A percentile compares a stretch with the other conserved stretches of the same genome.
These are phyloP conservation scores for Lanmaoa pseudosensibilis DNA, from an alignment of 768 basidiomycete genomes.

Conservation along the genomic window DNA sequence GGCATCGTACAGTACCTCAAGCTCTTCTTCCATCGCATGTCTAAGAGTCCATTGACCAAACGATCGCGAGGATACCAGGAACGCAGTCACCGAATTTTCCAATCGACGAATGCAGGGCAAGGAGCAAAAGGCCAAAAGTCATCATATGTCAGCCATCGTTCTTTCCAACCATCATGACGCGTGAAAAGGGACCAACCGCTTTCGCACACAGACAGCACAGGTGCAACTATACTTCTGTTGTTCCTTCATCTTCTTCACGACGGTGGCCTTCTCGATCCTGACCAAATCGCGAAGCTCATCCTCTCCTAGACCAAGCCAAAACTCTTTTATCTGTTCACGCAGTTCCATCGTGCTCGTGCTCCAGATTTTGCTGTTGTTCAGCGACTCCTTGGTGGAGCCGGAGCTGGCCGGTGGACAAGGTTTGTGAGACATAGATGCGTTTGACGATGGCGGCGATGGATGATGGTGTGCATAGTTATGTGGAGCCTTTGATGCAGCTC, in stretches of 20 bases:
- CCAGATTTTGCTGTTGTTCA: constrained; percentile 85
- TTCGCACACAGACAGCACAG: constrained; percentile 95
- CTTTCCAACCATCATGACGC: constrained; percentile 7
- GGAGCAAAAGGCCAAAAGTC: constrained; percentile 26
- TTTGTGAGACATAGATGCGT: constrained; percentile 34
- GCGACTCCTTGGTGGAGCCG: constrained; percentile 24
- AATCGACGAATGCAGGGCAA: constrained; percentile 18
- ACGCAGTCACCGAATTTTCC: constrained; percentile 5
- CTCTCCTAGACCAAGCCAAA: constrained; percentile 94
- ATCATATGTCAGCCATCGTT: constrained; percentile 20
- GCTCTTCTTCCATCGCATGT: constrained; percentile 98
- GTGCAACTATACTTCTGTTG: constrained; percentile 96
- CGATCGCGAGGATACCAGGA: neutral
- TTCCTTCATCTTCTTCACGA: constrained; percentile 99
- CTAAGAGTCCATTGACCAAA: constrained; percentile 41
- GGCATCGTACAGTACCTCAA: constrained; percentile 99
- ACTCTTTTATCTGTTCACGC: constrained; percentile 95
- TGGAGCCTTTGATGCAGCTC: constrained; percentile 60
- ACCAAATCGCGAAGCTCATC: constrained; percentile 89
- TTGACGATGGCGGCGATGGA: constrained; percentile 44
- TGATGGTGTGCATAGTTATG: no score
- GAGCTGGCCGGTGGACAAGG: constrained; percentile 31
- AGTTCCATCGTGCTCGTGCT: constrained; percentile 90
- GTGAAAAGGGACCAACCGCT: constrained; percentile 68
- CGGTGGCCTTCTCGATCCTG: constrained; percentile 97